Evolutionary conservation across 2,329 filamentous ascomycete genomes (phyloP).

Genomic region (Bipolaris oryzae): DNA sequence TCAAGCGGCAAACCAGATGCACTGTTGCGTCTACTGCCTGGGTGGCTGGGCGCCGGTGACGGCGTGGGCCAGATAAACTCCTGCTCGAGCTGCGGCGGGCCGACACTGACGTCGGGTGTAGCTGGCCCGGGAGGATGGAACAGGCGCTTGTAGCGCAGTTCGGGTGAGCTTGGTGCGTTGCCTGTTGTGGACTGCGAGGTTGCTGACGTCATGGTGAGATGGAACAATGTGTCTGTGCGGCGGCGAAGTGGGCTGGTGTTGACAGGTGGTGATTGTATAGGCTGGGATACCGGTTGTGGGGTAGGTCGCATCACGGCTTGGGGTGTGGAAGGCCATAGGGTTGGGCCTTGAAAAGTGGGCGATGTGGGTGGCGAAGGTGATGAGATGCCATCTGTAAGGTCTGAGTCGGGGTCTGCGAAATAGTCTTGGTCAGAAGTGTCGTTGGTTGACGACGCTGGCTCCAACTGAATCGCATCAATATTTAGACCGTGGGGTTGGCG

Average conservation of each 20-base stretch:
- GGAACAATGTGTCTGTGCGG: constrained; percentile 27
- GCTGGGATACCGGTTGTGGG: constrained; percentile 35
- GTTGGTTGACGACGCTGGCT: constrained; percentile 41
- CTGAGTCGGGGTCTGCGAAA: constrained; percentile 39
- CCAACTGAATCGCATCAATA: constrained; percentile 16
- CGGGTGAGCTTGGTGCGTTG: constrained; percentile 45
- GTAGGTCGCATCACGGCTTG: constrained; percentile 25
- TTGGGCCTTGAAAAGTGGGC: constrained; percentile 27
- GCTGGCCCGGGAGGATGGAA: constrained; percentile 44
- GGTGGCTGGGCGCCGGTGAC: constrained; percentile 14
- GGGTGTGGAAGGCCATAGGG: constrained; percentile 34
- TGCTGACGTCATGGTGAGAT: constrained; percentile 35
- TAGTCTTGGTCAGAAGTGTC: constrained; percentile 42
- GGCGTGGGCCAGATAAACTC: constrained; percentile 1
- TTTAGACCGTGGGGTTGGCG: constrained; percentile 5
- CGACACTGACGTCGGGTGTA: constrained; percentile 23
- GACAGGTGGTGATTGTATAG: constrained; percentile 15
- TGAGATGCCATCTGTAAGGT: constrained; percentile 40
- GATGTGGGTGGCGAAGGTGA: constrained; percentile 41
- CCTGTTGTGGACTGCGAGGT: not conserved
- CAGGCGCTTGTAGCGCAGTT: constrained; percentile 50
- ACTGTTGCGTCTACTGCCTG: constrained; percentile 28
- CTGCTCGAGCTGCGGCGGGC: constrained; percentile 2
- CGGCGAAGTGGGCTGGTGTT: constrained; percentile 14
- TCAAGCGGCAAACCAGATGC: constrained; percentile 27